These are phyloP conservation scores for Aspergillus brunneoviolaceus DNA, from an alignment of 2,329 filamentous ascomycete species.

Conservation along the genomic window DNA sequence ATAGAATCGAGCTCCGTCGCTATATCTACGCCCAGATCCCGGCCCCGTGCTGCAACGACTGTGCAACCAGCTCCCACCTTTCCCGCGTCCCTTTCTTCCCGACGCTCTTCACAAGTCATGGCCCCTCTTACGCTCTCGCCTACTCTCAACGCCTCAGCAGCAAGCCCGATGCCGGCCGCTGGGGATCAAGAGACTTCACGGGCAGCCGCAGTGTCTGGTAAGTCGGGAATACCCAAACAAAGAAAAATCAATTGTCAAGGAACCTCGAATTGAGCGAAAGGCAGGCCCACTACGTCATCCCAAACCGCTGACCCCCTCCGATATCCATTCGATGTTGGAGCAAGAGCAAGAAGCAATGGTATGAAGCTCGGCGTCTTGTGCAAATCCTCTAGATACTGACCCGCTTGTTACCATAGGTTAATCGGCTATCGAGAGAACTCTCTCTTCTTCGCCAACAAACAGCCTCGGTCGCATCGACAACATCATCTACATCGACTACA, in stretches of 20 bases:
- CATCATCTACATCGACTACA: constrained; percentile 56
- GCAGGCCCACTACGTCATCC: constrained; percentile 79
- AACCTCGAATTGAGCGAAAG: constrained; percentile 1
- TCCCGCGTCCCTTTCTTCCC: constrained; percentile 42
- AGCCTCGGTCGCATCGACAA: constrained; percentile 61
- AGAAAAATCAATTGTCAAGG: not conserved
- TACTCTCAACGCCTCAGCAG: constrained; percentile 28
- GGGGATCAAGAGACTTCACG: constrained; percentile 39
- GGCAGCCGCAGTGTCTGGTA: constrained; percentile 43
- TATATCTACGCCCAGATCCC: constrained; percentile 33
- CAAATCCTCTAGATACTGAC: not conserved
- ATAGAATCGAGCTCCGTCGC: constrained; percentile 50
- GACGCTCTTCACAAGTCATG: constrained; percentile 51
- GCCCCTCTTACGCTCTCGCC: constrained; percentile 39
- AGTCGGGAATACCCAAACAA: constrained; percentile 5
- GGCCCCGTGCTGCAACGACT: constrained; percentile 32
- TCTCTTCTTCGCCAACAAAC: constrained; percentile 73
- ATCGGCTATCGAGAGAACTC: constrained; percentile 87
- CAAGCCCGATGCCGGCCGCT: constrained; percentile 24
- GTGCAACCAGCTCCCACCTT: constrained; percentile 28
- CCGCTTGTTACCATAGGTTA: constrained; percentile 61
- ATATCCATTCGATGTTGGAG: constrained; percentile 85
- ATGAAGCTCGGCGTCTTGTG: constrained; percentile 35
- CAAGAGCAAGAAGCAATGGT: constrained; percentile 95
- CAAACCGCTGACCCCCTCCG: constrained; percentile 80